Evolutionary conservation across 768 basidiomycete species (phyloP), one percentile per base, ranked within the genome.

Genomic region (Daedaleopsis sinensis): DNA sequence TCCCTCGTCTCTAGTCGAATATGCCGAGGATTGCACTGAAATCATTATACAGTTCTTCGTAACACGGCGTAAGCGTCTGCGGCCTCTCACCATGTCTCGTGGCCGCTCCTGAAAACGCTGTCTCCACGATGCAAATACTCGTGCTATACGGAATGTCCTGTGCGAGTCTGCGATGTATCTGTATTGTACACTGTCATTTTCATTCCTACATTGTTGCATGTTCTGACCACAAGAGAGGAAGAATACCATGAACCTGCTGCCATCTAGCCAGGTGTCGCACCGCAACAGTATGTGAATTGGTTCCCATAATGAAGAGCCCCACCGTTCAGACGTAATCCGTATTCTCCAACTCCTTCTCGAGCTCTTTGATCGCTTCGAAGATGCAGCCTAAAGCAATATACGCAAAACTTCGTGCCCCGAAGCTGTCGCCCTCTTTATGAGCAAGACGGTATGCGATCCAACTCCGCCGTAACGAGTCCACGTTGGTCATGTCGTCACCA

Each of bases 331-430:
- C 23, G 23, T 16, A 24, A 21, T 49, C 23, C 47, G 19, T 24
- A 6, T 44, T n/a, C 42, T 11, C 15, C 43, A 37, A 46, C 35
- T 18, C 47, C 39, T 77, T 76, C 51, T 84, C 81, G 51, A 84
- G 77, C 43, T 78, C 75, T 63, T 67, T 75, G 39, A 80, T 72
- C 2, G 71, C 70, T 19, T 87, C 87, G 61, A 89, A 88, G 43
- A 86, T 75, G 8, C 78, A 77, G 1, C 83, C 82, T 37, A 89
- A 72, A 6, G 83, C 79, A 24, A 89, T 67, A 82, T 83, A 88
- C 21, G 81, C 79, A 70, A 88, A 89, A 68, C 83, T 86, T 55
- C 80, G 78, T 24, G 83, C 84, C 0, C 87, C 88, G 63, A 87
- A 88, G 12, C 65, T 61, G 11, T 73, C 70, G 18, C 70, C 67